Evolutionary conservation across 495 filamentous ascomycete species (phyloP).

Genomic region (Pyrenopolyporus hunteri): DNA sequence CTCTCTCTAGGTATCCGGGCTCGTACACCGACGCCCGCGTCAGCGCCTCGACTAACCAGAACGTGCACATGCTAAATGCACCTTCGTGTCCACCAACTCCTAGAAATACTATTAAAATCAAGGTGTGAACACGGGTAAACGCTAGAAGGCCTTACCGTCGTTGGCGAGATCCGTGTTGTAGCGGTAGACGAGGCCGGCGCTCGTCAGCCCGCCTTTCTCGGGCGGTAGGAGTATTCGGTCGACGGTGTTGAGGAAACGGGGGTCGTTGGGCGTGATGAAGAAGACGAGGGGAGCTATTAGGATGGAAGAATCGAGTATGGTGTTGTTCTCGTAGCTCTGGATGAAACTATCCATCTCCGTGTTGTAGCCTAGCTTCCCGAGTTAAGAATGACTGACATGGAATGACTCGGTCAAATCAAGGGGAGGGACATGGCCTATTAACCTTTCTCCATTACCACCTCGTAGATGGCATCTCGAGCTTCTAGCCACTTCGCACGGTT

Average conservation of each 20-base stretch:
- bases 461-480: slow-evolving; percentile 67
- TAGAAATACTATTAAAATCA: slow-evolving; percentile 34
- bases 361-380: slow-evolving; percentile 58
- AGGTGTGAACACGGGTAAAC: too few relatives aligned
- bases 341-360: slow-evolving; percentile 66
- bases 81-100: slow-evolving; percentile 76
- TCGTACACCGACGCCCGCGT: slow-evolving; percentile 71
- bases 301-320: slow-evolving; percentile 71
- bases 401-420: too few relatives aligned
- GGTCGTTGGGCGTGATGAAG: slow-evolving; percentile 76
- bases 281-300: slow-evolving; percentile 76
- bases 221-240: slow-evolving; percentile 69
- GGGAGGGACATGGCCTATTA: neutral
- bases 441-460: slow-evolving; percentile 73
- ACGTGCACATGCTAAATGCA: slow-evolving; percentile 80
- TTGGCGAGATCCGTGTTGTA: slow-evolving; percentile 69
- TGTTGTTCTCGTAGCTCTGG: slow-evolving; percentile 72
- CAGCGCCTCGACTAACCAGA: slow-evolving; percentile 79
- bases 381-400: neutral
- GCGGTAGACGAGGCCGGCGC: slow-evolving; percentile 72
- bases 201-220: slow-evolving; percentile 74
- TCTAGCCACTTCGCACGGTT: slow-evolving; percentile 66
- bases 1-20: slow-evolving; percentile 63
- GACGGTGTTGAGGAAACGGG: slow-evolving; percentile 70
- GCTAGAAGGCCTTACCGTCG: slow-evolving; percentile 62